phyloP scores from a whole-genome alignment of 805 yeast genomes.

The Saccharomyces paradoxus region DNA sequence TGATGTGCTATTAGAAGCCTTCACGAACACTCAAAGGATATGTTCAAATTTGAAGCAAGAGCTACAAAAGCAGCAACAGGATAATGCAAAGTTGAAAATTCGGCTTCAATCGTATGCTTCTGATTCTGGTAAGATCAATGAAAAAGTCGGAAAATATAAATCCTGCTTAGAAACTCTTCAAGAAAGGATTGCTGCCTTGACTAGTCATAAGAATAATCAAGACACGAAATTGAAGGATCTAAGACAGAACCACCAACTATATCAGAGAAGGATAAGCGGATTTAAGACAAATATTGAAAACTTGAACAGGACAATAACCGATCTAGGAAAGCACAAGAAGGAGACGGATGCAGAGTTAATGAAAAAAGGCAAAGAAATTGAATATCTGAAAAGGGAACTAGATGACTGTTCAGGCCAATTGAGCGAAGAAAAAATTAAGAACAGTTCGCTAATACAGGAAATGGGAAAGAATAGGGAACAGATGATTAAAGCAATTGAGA shows the following conservation, averaged over 20 bases:
- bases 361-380: slow-evolving; percentile 30
- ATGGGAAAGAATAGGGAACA: slow-evolving; percentile 8
- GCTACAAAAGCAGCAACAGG: slow-evolving; percentile 24
- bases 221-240: slow-evolving; percentile 15
- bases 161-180: slow-evolving; percentile 18
- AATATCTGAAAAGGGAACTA: slow-evolving; percentile 29
- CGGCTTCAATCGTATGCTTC: slow-evolving; percentile 18
- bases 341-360: slow-evolving; percentile 13
- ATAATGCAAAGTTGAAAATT: slow-evolving; percentile 20
- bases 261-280: slow-evolving; percentile 12
- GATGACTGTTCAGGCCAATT: slow-evolving; percentile 40
- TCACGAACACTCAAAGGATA: slow-evolving; percentile 33
- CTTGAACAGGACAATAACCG: slow-evolving; percentile 20
- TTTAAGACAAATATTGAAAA: slow-evolving; percentile 17
- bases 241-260: slow-evolving; percentile 17
- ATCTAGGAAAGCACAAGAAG: slow-evolving; percentile 20
- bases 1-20: slow-evolving; percentile 34
- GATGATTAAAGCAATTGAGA: neutral
- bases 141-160: slow-evolving; percentile 19
- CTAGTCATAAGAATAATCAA: slow-evolving; percentile 19
- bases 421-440: slow-evolving; percentile 40
- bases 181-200: slow-evolving; percentile 15
- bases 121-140: slow-evolving; percentile 17
- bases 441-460: slow-evolving; percentile 18
- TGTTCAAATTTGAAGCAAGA: slow-evolving; percentile 30